Percentiles rank a stretch among this genome's conserved stretches.
phyloP scores from a whole-genome alignment of 306 rosid genomes.

The Delonix regia region DNA sequence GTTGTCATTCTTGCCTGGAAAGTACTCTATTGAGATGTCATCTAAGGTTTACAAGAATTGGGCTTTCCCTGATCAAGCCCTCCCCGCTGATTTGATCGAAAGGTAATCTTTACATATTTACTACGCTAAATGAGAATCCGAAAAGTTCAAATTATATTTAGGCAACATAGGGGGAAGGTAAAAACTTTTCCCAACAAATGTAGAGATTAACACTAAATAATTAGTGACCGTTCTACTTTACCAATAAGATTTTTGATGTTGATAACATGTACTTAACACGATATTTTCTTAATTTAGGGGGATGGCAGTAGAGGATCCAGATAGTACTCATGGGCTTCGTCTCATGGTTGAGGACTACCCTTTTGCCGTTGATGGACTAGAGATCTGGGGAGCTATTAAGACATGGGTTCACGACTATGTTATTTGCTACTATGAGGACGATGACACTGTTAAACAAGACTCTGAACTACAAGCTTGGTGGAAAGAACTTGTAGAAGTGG shows the following conservation, averaged over 20 bases:
- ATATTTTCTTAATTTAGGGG: slow-evolving; percentile 47
- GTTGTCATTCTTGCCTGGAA: slow-evolving; percentile 36
- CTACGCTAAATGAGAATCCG: too few relatives aligned
- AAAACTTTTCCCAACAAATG: too few relatives aligned
- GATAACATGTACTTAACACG: neutral
- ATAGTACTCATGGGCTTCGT: slow-evolving; percentile 55
- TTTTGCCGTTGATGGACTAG: slow-evolving; percentile 61
- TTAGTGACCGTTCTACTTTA: neutral
- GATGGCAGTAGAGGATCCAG: slow-evolving; percentile 59
- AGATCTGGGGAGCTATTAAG: slow-evolving; percentile 71
- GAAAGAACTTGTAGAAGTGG: slow-evolving; percentile 61
- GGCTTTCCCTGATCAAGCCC: slow-evolving; percentile 43
- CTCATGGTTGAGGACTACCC: slow-evolving; percentile 69
- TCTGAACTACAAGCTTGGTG: slow-evolving; percentile 72
- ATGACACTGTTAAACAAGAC: slow-evolving; percentile 50
- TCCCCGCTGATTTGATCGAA: slow-evolving; percentile 48
- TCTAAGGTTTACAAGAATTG: slow-evolving; percentile 43
- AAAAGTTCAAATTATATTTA: too few relatives aligned
- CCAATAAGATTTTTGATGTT: neutral
- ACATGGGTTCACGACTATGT: slow-evolving; percentile 68
- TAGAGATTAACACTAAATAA: too few relatives aligned
- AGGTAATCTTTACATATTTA: slow-evolving; percentile 15
- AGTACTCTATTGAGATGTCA: slow-evolving; percentile 40
- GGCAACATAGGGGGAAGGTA: too few relatives aligned
- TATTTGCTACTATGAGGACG: slow-evolving; percentile 48